Conservation (phyloP, 345 rosid species). For the Angophora floribunda region DNA sequence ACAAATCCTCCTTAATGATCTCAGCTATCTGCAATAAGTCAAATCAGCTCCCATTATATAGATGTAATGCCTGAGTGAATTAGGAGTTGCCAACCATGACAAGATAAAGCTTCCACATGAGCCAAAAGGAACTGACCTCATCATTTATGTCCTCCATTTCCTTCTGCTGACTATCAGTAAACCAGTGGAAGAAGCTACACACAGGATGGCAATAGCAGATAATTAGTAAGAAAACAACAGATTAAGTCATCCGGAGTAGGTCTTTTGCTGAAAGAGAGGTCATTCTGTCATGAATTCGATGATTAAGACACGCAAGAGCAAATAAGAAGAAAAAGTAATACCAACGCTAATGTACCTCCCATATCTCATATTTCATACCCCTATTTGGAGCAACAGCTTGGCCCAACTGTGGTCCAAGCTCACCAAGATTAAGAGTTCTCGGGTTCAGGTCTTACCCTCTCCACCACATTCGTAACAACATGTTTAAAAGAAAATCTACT, state of each 20-base stretch:
- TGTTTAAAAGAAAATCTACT: not conserved
- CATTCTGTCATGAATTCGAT: not conserved
- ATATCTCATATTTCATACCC: not conserved
- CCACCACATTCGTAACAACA: not conserved
- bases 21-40: conserved; percentile 64
- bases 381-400: not conserved
- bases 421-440: not conserved
- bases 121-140: conserved; percentile 37
- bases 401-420: not conserved
- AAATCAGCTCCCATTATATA: not conserved
- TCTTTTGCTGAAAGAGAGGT: not conserved
- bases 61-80: not conserved
- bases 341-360: not conserved
- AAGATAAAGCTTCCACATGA: not conserved
- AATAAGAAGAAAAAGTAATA: not conserved
- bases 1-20: conserved; percentile 85
- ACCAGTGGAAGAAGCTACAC: conserved; percentile 87
- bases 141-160: conserved; percentile 54
- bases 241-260: not conserved
- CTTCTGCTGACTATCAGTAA: conserved; percentile 46
- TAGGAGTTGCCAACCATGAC: not conserved
- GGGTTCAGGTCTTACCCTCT: not conserved
- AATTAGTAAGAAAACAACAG: not conserved
- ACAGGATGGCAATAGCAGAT: not conserved
- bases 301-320: not conserved